These are phyloP conservation scores for Tylopilus rubrobrunneus DNA, from an alignment of 768 basidiomycete species.

Conservation along the genomic window DNA sequence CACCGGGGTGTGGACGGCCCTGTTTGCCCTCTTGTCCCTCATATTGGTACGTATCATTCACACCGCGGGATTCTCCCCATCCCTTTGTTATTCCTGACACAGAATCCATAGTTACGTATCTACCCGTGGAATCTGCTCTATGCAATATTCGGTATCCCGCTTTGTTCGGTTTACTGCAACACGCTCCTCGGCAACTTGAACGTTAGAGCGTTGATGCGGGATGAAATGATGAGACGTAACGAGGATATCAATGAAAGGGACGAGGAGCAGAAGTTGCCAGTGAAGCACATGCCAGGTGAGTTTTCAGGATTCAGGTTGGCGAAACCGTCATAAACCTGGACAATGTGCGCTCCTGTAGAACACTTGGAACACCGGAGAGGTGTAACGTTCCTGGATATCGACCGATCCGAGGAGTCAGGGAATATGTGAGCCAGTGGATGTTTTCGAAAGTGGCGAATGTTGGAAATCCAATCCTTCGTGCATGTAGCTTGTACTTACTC, in stretches of 20 bases:
- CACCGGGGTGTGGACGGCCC: slow-evolving; percentile 46
- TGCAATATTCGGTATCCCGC: neutral
- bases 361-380: neutral
- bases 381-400: neutral
- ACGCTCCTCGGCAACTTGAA: slow-evolving; percentile 6
- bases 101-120: neutral
- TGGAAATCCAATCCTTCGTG: neutral
- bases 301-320: neutral
- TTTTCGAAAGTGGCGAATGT: neutral
- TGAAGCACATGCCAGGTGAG: neutral
- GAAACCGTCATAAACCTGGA: neutral
- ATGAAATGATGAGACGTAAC: neutral
- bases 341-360: neutral
- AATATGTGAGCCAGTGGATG: neutral
- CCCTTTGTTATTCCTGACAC: neutral
- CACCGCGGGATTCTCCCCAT: neutral
- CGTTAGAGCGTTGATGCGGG: neutral
- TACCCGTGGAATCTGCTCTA: neutral
- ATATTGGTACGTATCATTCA: neutral
- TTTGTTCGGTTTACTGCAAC: slow-evolving; percentile 2
- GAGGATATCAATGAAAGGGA: neutral
- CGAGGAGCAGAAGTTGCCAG: neutral
- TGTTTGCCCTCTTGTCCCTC: slow-evolving; percentile 39
- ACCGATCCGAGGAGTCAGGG: neutral
- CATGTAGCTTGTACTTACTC: too few species aligned